Conservation (phyloP, 164 flowering plant species). For the Nelumbo lutea region DNA sequence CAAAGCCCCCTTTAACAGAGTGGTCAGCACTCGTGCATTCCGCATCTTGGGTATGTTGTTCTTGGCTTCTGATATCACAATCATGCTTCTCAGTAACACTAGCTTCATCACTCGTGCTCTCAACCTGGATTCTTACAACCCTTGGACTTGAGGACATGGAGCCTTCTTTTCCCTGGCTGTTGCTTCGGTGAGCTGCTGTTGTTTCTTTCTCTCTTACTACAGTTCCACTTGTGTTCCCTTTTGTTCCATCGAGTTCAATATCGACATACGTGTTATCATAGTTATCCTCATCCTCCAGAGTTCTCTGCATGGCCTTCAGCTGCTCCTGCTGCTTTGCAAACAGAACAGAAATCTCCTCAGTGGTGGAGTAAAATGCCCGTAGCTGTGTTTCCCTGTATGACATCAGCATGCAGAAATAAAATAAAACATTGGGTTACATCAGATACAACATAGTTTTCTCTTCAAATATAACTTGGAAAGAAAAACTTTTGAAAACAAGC, state of each 20-base stretch:
- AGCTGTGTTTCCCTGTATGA: constrained; percentile 90
- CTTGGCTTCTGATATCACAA: constrained; percentile 55
- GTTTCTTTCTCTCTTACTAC: constrained; percentile 15
- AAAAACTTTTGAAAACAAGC: too few species aligned
- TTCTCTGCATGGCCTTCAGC: constrained; percentile 88
- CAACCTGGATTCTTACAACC: constrained; percentile 25
- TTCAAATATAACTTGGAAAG: too few species aligned
- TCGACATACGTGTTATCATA: constrained; percentile 61
- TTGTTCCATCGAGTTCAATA: constrained; percentile 37
- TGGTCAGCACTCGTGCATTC: constrained; percentile 58
- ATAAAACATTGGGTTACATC: too few species aligned
- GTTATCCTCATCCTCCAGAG: constrained; percentile 93
- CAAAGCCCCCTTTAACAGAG: constrained; percentile 56
- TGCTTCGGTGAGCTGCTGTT: constrained; percentile 16
- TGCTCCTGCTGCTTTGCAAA: constrained; percentile 94
- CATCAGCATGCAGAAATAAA: neutral
- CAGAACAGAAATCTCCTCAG: constrained; percentile 77
- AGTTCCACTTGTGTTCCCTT: constrained; percentile 18
- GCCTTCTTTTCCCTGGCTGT: constrained; percentile 33
- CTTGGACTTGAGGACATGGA: constrained; percentile 49
- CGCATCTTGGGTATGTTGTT: constrained; percentile 68
- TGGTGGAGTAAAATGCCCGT: constrained; percentile 95
- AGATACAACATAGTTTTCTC: too few species aligned
- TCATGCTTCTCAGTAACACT: constrained; percentile 86
- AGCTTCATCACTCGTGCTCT: constrained; percentile 50